phyloP scores from a whole-genome alignment of 2,329 filamentous ascomycete species.

The Curvularia verruculosa region DNA sequence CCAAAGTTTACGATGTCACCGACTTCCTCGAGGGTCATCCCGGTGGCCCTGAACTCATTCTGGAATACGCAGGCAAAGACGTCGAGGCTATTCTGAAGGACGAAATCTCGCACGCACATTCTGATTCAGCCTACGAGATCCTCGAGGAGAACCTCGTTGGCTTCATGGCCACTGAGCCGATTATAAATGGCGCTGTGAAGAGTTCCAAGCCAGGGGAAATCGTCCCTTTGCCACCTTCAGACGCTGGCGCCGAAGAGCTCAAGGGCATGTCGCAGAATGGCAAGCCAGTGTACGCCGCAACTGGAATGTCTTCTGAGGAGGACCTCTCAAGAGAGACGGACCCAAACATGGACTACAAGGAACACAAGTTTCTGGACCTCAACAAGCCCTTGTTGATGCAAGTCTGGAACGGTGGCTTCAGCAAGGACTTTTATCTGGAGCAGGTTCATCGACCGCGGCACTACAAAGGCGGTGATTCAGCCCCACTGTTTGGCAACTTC shows the following conservation, averaged over 20 bases:
- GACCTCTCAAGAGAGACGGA: conserved; percentile 90
- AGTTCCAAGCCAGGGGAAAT: conserved; percentile 58
- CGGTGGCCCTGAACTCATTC: conserved; percentile 83
- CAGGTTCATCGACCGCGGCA: conserved; percentile 95
- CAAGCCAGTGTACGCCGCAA: conserved; percentile 63
- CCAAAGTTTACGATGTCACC: conserved; percentile 93
- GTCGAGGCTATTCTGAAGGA: conserved; percentile 83
- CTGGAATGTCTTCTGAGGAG: conserved; percentile 87
- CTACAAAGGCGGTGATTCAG: conserved; percentile 91
- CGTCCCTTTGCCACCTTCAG: conserved; percentile 59
- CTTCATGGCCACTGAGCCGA: conserved; percentile 70
- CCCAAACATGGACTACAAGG: conserved; percentile 74
- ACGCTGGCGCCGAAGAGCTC: conserved; percentile 57
- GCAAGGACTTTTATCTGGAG: conserved; percentile 94
- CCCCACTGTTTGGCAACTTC: conserved; percentile 96
- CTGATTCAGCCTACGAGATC: conserved; percentile 93
- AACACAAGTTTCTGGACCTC: conserved; percentile 92
- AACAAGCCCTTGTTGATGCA: conserved; percentile 83
- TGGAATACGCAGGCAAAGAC: conserved; percentile 90
- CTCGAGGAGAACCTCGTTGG: conserved; percentile 86
- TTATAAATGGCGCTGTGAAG: conserved; percentile 58
- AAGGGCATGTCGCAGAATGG: conserved; percentile 55
- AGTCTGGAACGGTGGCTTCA: conserved; percentile 85
- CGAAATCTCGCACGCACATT: conserved; percentile 80
- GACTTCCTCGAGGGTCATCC: conserved; percentile 90